Base-by-base conservation (phyloP, 371 early-diverging fungal species). In the Haplosporangium sp. region DNA sequence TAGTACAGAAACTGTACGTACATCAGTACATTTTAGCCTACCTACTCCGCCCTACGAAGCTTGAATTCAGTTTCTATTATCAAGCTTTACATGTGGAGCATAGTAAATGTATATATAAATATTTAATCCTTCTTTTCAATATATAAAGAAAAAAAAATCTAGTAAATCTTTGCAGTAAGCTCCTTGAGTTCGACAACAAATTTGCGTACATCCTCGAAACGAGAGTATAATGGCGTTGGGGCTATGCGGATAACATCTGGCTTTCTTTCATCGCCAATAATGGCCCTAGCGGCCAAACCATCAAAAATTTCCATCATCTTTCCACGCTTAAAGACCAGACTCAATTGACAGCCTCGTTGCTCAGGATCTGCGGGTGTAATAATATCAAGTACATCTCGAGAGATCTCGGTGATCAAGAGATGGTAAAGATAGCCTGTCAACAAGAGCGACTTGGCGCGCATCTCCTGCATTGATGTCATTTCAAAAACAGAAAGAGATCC, bases 181-280 rank as follows among this genome's bases (percentile, higher is more conserved):
- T 84, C 63, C 73, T 87, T 87, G 58, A 91, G 83, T 40, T 72
- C 77, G 3, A 72, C 70, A 13, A 89, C 86, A 73, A 85, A 87
- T 19, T 63, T 38, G 58, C 83, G 78, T 2, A 96, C 94, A 66
- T 99, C 99, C 57, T 74, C 83, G 83, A 94, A 98, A 4, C 91
- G 89, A 82, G 95, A 95, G 83, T 97, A 97, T 40, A 98, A 85
- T 6, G 98, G 96, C 3, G 90, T 88, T 6, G 98, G 98, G 8
- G 96, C 95, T 38, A 98, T 85, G 50, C 99, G 89, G 71, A 99
- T 96, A 45, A 95, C 95, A 78, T 97, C 92, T 0, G 98, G 98
- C 76, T 94, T 91, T 52, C 99, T 88, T 71, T 96, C 95, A 76
- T 99, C 99, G 38, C 92, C 90, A 52, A 97, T 88, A 2, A 97